Base-by-base conservation (phyloP, 1,284 basidiomycete species). In the Cryptococcus sp. region DNA sequence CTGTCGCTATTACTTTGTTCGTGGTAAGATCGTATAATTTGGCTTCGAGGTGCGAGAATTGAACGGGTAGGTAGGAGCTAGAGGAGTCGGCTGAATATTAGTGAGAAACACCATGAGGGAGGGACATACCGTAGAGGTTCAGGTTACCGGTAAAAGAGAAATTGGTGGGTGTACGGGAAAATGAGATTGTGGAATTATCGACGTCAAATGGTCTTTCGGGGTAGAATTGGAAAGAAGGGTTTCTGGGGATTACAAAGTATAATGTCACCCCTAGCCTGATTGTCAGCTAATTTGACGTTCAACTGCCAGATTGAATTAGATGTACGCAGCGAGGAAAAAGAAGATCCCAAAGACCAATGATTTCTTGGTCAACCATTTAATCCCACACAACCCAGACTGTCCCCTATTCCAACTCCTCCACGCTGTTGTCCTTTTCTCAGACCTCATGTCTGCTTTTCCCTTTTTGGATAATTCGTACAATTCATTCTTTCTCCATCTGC, bases 121-220 rank as follows among this genome's bases (percentile, higher is more conserved):
- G 23, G 14, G 16, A 59, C 68, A 53, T 25, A 72, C 72, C 73
- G 62, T 87, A 80, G 9, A 93, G 77, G 42, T 84, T 79, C 19
- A 88, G 82, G 45, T 80, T 77, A 1, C 84, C 88, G 2, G 85
- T 79, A 78, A 92, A 93, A 18, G 85, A 83, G 73, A 91, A 93
- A 73, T 92, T 92, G 46, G 90, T 83, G 0, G 88, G 88, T 0
- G 78, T 67, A 48, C 86, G 82, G 39, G 80, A 83, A 76, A 91
- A 90, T 19, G 74, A 68, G 43, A 73, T 57, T 0, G 80, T 82
- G 1, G 83, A 80, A 47, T 79, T 82, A 14, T 86, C 83, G 22
- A 79, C 76, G 3, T 68, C 67, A 36, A 92, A 79, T 0, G 88
- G 87, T 3, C 74, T 68, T 4, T 71, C 58, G 16, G 73, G 71